These are phyloP conservation scores for Xylaria grammica DNA, from an alignment of 495 filamentous ascomycete genomes.

Conservation along the genomic window DNA sequence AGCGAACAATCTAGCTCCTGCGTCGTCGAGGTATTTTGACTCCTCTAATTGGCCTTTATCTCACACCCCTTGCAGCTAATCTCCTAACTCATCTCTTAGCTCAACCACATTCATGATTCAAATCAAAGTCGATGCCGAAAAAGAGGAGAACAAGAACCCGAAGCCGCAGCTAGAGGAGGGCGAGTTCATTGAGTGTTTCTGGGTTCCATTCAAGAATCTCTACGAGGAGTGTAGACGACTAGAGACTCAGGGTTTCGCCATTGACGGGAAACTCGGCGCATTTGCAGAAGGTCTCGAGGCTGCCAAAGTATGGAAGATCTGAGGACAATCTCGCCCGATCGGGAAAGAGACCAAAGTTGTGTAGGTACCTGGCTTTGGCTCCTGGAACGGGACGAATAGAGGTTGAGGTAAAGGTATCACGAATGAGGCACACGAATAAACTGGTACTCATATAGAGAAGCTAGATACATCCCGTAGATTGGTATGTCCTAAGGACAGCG, in stretches of 20 bases:
- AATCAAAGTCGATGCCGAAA: conserved; percentile 64
- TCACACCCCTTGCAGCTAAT: neutral
- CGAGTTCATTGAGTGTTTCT: conserved; percentile 78
- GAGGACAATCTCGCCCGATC: neutral
- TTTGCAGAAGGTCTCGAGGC: conserved; percentile 76
- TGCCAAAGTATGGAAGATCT: conserved; percentile 56
- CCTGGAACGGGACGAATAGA: neutral
- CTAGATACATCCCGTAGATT: neutral
- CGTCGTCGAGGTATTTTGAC: conserved; percentile 37
- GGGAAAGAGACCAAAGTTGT: neutral
- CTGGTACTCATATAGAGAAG: neutral
- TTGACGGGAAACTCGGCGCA: conserved; percentile 75
- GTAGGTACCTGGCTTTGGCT: neutral
- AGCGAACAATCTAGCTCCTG: conserved; percentile 32
- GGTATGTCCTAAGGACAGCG: neutral
- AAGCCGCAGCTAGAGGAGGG: conserved; percentile 73
- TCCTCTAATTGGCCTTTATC: neutral
- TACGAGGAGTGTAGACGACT: conserved; percentile 61
- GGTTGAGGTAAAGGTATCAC: neutral
- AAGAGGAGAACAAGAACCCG: conserved; percentile 62
- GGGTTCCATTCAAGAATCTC: conserved; percentile 63
- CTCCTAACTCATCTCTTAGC: conserved; percentile 41
- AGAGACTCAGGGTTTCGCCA: conserved; percentile 68
- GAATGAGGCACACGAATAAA: neutral
- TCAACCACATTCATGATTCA: conserved; percentile 74